phyloP scores from a whole-genome alignment of 1,139 yeast species.

The Candida freyschussii region DNA sequence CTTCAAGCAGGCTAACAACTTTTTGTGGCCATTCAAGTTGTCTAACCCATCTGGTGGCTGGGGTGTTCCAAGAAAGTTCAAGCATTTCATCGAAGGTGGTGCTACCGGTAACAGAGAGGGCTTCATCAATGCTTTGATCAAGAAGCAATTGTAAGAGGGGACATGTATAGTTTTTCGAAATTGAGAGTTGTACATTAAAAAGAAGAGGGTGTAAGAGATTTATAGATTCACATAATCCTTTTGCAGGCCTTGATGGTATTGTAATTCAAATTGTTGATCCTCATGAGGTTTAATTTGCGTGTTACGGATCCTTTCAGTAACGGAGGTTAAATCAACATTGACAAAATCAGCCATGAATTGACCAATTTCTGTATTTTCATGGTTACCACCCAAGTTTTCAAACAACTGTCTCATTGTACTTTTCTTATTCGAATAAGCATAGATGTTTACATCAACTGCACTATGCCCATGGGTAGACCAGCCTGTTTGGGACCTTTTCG shows the following conservation, averaged over 20 bases:
- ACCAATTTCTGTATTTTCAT: constrained; percentile 82
- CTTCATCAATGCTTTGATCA: constrained; percentile 95
- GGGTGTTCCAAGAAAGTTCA: constrained; percentile 99
- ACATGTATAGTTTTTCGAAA: too few relatives aligned
- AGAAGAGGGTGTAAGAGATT: too few relatives aligned
- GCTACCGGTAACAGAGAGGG: constrained; percentile 99
- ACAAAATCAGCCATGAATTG: constrained; percentile 57
- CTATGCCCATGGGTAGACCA: constrained; percentile 91
- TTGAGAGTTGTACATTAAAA: too few relatives aligned
- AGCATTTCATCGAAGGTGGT: constrained; percentile 99
- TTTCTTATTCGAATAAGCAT: constrained; percentile 58
- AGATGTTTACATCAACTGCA: constrained; percentile 85
- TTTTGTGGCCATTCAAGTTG: constrained; percentile 99
- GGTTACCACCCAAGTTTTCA: constrained; percentile 62
- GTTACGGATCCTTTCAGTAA: constrained; percentile 42
- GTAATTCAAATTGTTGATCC: too few relatives aligned
- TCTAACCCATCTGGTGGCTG: constrained; percentile 99
- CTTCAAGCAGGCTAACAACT: constrained; percentile 99
- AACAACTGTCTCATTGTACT: constrained; percentile 37
- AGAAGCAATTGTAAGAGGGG: constrained; percentile 47
- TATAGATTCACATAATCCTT: too few relatives aligned
- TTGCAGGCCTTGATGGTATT: too few relatives aligned
- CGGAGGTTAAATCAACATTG: constrained; percentile 43
- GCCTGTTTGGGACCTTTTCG: constrained; percentile 69
- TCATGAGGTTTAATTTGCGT: constrained; percentile 36